Base-by-base conservation (phyloP, 169 alveolate genomes). In the Plasmodium billcollinsi region DNA sequence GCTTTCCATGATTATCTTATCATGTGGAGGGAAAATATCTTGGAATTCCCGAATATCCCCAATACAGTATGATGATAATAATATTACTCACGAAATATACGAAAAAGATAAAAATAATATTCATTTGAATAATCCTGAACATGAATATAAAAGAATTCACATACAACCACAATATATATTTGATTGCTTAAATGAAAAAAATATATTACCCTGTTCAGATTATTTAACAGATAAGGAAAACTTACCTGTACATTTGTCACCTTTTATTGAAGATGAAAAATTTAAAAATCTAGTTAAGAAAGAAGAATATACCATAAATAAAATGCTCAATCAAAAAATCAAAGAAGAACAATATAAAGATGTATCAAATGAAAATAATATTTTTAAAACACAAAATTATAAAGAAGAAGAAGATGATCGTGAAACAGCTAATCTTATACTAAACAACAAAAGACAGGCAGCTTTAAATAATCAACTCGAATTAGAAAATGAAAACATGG, bases 151-250 rank as follows among this genome's bases (percentile, higher is more conserved):
- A 29, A 45, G 70, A 21, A 65, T 21, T 39, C 97, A 96, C 88
- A 94, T 98, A 26, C 98, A 97, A 93, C 99, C 99, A 26, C 98
- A 98, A 92, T 98, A 99, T 98, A 93, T 98, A 26, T 97, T 96
- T 91, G 99, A 97, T 89, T 97, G 97, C 21, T 76, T 97, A 29
- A 98, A 98, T 90, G 92, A 96, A 76, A 91, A 88, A 52, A 91
- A 92, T 45, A 70, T 95, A 20, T 88, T 98, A 26, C 99, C 99
- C 9, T 95, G 96, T 18, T 89, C 93, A 47, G 96, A 96, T 33
- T 98, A 98, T 90, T 91, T 93, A 24, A 99, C 99, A 14, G 99
- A 98, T 24, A 94, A 93, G 59, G 45, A 33, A 33, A 63, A 43
- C 5, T 93, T 97, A 18, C 99, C 99, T 47, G 99, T 98, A 24